Conservation (phyloP, 306 rosid genomes). For the Vigna reflexopilosa region DNA sequence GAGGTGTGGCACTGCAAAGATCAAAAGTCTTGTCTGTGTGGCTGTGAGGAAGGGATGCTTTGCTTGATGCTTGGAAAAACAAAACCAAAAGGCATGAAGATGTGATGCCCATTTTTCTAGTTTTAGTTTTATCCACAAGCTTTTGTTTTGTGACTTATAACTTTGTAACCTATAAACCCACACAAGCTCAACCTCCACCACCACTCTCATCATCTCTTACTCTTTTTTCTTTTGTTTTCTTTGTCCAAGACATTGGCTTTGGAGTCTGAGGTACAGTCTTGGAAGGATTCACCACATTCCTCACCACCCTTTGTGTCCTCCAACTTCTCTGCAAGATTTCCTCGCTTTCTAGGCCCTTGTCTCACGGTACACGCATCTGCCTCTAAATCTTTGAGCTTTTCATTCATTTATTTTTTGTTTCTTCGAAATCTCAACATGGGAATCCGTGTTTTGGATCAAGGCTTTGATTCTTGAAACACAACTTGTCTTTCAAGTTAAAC, state of each 20-base stretch:
- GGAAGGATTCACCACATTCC: slow-evolving; percentile 51
- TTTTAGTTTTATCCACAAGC: slow-evolving; percentile 46
- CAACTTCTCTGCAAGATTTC: slow-evolving; percentile 47
- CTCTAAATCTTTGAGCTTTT: slow-evolving; percentile 52
- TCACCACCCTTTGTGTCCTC: slow-evolving; percentile 41
- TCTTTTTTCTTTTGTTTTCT: slow-evolving; percentile 40
- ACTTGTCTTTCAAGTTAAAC: slow-evolving; percentile 21
- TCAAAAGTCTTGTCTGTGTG: slow-evolving; percentile 28
- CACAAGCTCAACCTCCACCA: slow-evolving; percentile 16
- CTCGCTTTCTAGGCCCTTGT: slow-evolving; percentile 56
- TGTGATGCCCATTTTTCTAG: slow-evolving; percentile 41
- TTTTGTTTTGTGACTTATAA: slow-evolving; percentile 40
- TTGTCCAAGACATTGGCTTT: slow-evolving; percentile 51
- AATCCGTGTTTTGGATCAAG: slow-evolving; percentile 32
- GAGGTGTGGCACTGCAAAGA: slow-evolving; percentile 14
- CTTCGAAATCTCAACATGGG: slow-evolving; percentile 17
- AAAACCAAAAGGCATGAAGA: slow-evolving; percentile 33
- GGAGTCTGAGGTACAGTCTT: slow-evolving; percentile 44
- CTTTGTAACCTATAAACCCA: slow-evolving; percentile 38
- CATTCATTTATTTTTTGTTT: slow-evolving; percentile 11
- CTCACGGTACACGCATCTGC: slow-evolving; percentile 51
- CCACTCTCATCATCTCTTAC: not conserved
- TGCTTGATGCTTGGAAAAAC: slow-evolving; percentile 40
- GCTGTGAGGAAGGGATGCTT: slow-evolving; percentile 44
- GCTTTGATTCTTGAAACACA: slow-evolving; percentile 29